phyloP scores from a whole-genome alignment of 768 basidiomycete genomes.

The Hebeloma cylindrosporum region DNA sequence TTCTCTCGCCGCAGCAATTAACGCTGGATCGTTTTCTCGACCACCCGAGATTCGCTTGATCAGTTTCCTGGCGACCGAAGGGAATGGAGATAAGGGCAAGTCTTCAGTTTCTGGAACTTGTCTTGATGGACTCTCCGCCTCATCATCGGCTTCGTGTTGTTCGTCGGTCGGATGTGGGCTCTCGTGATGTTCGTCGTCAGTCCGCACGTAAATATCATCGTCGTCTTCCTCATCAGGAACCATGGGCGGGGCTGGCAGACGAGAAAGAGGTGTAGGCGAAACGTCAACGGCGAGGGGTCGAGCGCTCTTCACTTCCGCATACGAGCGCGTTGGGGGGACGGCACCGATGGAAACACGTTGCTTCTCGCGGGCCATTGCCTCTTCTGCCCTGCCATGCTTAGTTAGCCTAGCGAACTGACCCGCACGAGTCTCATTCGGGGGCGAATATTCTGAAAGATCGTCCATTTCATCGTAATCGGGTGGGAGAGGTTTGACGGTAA shows the following conservation, averaged over 20 bases:
- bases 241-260: conserved; percentile 1
- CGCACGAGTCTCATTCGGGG: conserved; percentile 21
- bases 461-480: conserved; percentile 4
- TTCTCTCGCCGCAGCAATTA: conserved; percentile 8
- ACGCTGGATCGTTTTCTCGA: conserved; percentile 10
- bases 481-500: conserved; percentile 16
- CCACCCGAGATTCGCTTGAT: conserved; percentile 2
- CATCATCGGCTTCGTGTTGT: conserved; percentile 2
- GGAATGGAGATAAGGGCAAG: background rate
- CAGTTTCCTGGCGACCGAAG: background rate
- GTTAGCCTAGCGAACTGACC: conserved; percentile 31
- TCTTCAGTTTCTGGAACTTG: background rate
- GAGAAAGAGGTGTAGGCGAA: conserved; percentile 5
- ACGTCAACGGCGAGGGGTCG: background rate
- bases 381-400: conserved; percentile 34
- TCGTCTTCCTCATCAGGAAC: conserved; percentile 9
- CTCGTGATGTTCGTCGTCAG: conserved; percentile 8
- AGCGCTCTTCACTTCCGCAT: background rate
- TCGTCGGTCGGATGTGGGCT: background rate
- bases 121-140: conserved; percentile 1
- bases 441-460: conserved; percentile 20
- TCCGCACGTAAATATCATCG: conserved; percentile 11
- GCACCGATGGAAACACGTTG: conserved; percentile 31
- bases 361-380: conserved; percentile 36
- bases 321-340: conserved; percentile 12